Evolutionary conservation across 768 basidiomycete species (phyloP).

Genomic region (Leccinum subgranulosum): DNA sequence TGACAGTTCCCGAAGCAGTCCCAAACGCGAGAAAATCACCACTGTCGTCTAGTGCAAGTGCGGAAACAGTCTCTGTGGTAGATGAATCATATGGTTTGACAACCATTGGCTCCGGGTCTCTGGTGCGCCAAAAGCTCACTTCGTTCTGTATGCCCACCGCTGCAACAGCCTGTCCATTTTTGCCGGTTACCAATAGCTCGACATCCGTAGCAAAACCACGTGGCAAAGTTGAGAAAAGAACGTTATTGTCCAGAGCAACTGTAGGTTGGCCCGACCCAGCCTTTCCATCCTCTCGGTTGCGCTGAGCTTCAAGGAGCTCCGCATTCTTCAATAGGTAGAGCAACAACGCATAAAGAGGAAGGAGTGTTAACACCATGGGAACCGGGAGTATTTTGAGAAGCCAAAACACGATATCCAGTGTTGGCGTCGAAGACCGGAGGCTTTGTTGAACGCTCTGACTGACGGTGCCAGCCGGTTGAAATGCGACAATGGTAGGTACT

Average conservation of each 20-base stretch:
- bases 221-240: conserved; percentile 70
- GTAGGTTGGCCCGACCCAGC: conserved; percentile 24
- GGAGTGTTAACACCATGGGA: conserved; percentile 78
- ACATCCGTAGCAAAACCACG: conserved; percentile 81
- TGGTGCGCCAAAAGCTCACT: conserved; percentile 63
- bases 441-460: conserved; percentile 28
- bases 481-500: conserved; percentile 71
- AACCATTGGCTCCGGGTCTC: conserved; percentile 37
- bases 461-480: conserved; percentile 42
- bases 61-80: conserved; percentile 49
- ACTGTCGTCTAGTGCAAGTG: conserved; percentile 57
- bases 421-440: conserved; percentile 45
- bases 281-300: conserved; percentile 53
- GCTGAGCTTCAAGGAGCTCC: conserved; percentile 85
- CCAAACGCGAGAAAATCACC: conserved; percentile 71
- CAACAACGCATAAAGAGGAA: conserved; percentile 69
- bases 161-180: conserved; percentile 60
- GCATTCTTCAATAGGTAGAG: conserved; percentile 88
- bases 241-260: conserved; percentile 37
- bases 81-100: conserved; percentile 48
- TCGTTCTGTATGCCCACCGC: conserved; percentile 80
- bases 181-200: conserved; percentile 71
- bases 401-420: conserved; percentile 63
- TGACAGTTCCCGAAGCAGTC: conserved; percentile 62
- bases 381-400: conserved; percentile 77